phyloP scores from a whole-genome alignment of 2,329 filamentous ascomycete species.

The Fusarium tupiense region DNA sequence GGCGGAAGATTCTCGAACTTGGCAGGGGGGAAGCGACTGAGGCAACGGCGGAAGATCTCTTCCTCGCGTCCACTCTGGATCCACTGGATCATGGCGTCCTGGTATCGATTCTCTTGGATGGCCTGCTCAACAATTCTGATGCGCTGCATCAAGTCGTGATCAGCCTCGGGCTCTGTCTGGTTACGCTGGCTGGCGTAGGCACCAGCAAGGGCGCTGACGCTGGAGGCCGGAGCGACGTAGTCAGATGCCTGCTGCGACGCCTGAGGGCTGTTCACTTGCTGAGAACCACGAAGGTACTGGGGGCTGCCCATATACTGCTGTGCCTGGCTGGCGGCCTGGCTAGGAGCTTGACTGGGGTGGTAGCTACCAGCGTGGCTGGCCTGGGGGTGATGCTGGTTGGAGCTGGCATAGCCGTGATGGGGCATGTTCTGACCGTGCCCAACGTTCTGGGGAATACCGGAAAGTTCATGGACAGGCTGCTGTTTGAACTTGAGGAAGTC shows the following conservation, averaged over 20 bases:
- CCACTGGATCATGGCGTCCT: constrained; percentile 73
- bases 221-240: constrained; percentile 46
- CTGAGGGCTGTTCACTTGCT: constrained; percentile 48
- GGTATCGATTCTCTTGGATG: constrained; percentile 69
- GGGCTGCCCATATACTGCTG: constrained; percentile 50
- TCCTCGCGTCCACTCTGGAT: constrained; percentile 71
- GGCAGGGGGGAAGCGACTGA: constrained; percentile 50
- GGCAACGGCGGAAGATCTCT: constrained; percentile 66
- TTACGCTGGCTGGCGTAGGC: constrained; percentile 50
- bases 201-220: constrained; percentile 48
- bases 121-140: constrained; percentile 69
- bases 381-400: constrained; percentile 33
- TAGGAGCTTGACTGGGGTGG: constrained; percentile 47
- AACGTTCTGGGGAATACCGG: constrained; percentile 41
- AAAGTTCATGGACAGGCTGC: constrained; percentile 58
- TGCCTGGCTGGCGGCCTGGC: constrained; percentile 46
- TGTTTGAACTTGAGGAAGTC: constrained; percentile 68
- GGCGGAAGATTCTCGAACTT: constrained; percentile 66
- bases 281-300: constrained; percentile 50
- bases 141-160: constrained; percentile 63
- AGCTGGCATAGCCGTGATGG: constrained; percentile 44
- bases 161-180: constrained; percentile 49
- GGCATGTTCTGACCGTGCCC: constrained; percentile 37
- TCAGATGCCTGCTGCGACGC: constrained; percentile 48
- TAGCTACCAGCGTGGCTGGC: constrained; percentile 49